Evolutionary conservation across 148 eudicot genomes (phyloP), one percentile per base, ranked within the genome.

Genomic region (Chenopodium quinoa): DNA sequence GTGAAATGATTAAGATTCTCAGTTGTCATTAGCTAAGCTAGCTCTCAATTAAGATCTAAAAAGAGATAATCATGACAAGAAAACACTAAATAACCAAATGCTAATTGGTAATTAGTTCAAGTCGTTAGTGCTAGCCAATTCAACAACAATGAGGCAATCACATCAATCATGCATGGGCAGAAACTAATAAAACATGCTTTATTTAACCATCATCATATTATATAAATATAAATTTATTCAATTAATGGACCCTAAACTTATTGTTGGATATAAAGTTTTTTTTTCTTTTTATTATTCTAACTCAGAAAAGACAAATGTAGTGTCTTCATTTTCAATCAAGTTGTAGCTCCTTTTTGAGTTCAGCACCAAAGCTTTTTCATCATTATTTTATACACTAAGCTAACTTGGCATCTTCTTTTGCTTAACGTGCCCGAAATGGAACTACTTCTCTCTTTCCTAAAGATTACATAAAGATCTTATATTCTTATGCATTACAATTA

Each of bases 121-220:
- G 63, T 78, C 46, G 44, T 80, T 74, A 84, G 82, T 82, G 87
- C 75, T 78, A 82, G 80, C 82, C 86, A 84, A 77, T 82, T 87
- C 83, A 62, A 80, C 77, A 66, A 82, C 78, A 73, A 76, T 9
- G 67, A 40, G 74, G 44, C 67, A 56, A 75, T 75, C 85, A 46
- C 67, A 68, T 82, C 65, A 70, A 82, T 76, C 56, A 82, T 71
- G 63, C 78, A 65, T 81, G 58, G 2, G 2, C 14, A 17, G 3
- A 71, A 79, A 73, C 66, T 52, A 71, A 37, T 17, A 19, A 71
- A 31, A 54, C 66, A 79, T 79, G 75, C 74, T 78, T 50, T 75
- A 11, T 22, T 47, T 71, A 22, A n/a, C 29, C 17, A 58, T n/a
- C 40, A 40, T 72, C 22, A 40, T 20, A 60, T 14, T 71, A 40